Conservation (phyloP, 2,329 filamentous ascomycete genomes). For the Coniochaeta sp. region DNA sequence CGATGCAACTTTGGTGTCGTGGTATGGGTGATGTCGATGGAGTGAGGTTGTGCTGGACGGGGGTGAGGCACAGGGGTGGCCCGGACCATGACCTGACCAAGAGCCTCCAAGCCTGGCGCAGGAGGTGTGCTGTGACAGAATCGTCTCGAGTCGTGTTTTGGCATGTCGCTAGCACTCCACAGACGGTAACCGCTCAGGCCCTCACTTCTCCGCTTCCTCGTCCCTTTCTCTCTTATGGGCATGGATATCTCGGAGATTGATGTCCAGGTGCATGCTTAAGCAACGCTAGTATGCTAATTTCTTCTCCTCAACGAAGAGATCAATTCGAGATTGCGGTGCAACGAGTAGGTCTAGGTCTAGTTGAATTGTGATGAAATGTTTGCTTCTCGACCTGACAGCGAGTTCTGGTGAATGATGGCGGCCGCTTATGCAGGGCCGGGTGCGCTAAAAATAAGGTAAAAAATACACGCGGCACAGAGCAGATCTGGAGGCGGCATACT, state of each 20-base stretch:
- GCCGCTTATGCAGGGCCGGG: neutral
- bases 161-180: slow-evolving; percentile 17
- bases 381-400: neutral
- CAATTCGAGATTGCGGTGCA: neutral
- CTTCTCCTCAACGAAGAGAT: neutral
- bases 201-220: neutral
- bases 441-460: neutral
- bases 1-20: neutral
- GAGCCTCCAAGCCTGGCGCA: slow-evolving; percentile 8
- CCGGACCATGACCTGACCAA: slow-evolving; percentile 1
- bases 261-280: neutral
- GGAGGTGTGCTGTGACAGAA: slow-evolving; percentile 34
- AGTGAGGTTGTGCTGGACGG: neutral
- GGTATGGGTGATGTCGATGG: neutral
- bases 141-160: slow-evolving; percentile 42
- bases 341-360: no score
- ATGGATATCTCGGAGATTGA: neutral
- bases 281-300: neutral
- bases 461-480: neutral
- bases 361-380: neutral
- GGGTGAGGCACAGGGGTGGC: slow-evolving; percentile 2
- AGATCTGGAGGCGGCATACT: neutral
- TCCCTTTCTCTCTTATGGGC: neutral
- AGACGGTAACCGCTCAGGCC: slow-evolving; percentile 15
- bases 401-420: neutral